A percentile compares a stretch with the other conserved stretches of the same genome.
These are phyloP conservation scores for Rhodotorula sp. DNA, from an alignment of 1,284 basidiomycete genomes.

Conservation along the genomic window DNA sequence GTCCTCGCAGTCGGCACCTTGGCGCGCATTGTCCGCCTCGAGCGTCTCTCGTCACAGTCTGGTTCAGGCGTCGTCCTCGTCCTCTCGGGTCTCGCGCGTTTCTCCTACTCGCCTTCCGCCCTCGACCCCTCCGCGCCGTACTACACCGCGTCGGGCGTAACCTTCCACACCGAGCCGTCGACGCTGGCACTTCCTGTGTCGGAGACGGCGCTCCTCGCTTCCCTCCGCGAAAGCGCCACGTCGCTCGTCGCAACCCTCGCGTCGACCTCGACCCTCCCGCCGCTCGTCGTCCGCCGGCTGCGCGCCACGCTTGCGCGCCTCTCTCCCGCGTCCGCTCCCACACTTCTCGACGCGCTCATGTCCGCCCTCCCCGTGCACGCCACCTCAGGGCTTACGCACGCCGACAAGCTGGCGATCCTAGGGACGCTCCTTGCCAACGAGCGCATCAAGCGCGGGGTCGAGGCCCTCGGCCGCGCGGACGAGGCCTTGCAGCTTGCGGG, in stretches of 20 bases:
- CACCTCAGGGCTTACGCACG: conserved; percentile 19
- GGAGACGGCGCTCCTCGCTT: conserved; percentile 8
- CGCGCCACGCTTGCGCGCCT: conserved; percentile 19
- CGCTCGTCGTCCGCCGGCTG: conserved; percentile 24
- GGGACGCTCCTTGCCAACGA: conserved; percentile 10
- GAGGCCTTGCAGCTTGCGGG: conserved; percentile 30
- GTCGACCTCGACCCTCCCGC: conserved; percentile 16
- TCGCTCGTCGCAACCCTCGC: conserved; percentile 20
- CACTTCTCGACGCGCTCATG: conserved; percentile 35
- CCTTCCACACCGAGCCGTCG: conserved; percentile 2
- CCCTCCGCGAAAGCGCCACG: conserved; percentile 15
- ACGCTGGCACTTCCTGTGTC: conserved; percentile 3
- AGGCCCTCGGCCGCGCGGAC: conserved; percentile 21
- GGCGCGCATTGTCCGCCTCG: conserved; percentile 43
- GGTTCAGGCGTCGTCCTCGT: conserved; percentile 39
- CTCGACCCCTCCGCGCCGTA: conserved; percentile 3
- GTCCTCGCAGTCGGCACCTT: conserved; percentile 27
- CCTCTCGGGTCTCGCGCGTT: conserved; percentile 41
- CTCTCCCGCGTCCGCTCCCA: conserved; percentile 5
- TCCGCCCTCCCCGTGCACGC: conserved; percentile 24
- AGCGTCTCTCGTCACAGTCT: conserved; percentile 19
- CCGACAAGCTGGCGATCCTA: conserved; percentile 36
- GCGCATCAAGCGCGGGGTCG: conserved; percentile 29
- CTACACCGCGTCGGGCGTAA: conserved; percentile 15
- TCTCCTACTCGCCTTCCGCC: conserved; percentile 22